Evolutionary conservation across 768 basidiomycete genomes (phyloP), one percentile per base, ranked within the genome.

Genomic region (Strobilomyces confusus): DNA sequence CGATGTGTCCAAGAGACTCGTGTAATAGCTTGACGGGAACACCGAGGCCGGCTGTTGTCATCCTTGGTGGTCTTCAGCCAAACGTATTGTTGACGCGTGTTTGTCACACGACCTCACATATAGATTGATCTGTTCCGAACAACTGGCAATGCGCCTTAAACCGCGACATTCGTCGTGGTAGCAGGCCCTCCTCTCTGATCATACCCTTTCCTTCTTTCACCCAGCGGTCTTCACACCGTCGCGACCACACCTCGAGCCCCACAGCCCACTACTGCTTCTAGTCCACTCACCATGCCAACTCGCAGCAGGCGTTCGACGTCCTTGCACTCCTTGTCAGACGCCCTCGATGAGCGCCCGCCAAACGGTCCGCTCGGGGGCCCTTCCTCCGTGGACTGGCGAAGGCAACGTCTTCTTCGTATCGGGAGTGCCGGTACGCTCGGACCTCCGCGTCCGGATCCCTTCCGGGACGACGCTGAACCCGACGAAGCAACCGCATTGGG

Each of bases 11-110:
- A 26, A 98, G 77, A 51, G 92, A 90, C 76, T 98, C 97, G 66
- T 98, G 95, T 41, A 98, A 78, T 46, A 99, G 83, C 72, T 98
- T 98, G 58, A 97, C 89, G 56, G 95, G 95, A 53, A 98, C 90
- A 69, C 95, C 95, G 56, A 97, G 81, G 58, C 91, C 77, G 46
- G 71, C 67, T 44, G 67, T 84, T 69, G 84, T 55, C 69, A 69
- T 76, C 60, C 32, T 60, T 37, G 48, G 51, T 55, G 52, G 49
- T 49, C 52, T 9, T 45, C 30, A 17, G 46, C n/a, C 20, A 23
- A 58, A 51, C 22, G 49, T 30, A 14, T 32, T 58, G 42, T 69
- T 66, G 60, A 60, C 20, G 13, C 23, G 4, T 58, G 1, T 69
- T 63, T 67, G 57, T 52, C 12, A 23, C 6, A 20, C 40, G n/a